These are phyloP conservation scores for Camellia oleifera DNA, from an alignment of 179 eudicot genomes.

Conservation along the genomic window DNA sequence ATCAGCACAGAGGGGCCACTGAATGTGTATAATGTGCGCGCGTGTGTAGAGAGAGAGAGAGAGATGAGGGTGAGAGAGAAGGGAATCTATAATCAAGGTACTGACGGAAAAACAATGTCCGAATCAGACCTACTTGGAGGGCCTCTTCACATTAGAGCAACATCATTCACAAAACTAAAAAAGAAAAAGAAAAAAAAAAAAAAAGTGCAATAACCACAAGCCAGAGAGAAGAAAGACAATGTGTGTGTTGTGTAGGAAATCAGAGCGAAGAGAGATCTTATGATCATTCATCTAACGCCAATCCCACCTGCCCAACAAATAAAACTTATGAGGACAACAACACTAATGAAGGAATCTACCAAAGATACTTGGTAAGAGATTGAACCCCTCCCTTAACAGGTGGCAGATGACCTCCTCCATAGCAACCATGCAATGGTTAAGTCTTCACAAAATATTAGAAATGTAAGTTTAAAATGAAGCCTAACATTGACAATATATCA, in stretches of 20 bases:
- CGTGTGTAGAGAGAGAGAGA: not conserved
- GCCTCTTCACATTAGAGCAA: not conserved
- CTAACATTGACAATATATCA: not conserved
- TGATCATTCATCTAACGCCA: not conserved
- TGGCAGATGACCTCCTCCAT: not conserved
- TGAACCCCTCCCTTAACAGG: not conserved
- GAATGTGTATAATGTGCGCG: not conserved
- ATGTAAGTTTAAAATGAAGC: not conserved
- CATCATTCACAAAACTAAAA: not conserved
- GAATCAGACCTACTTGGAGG: constrained; percentile 2
- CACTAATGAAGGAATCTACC: not conserved
- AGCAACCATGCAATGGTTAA: not conserved
- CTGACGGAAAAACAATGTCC: not conserved
- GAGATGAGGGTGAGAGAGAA: not conserved
- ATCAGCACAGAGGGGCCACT: constrained; percentile 1
- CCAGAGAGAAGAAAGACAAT: too few relatives aligned
- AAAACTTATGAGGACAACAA: not conserved
- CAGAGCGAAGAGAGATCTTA: too few relatives aligned
- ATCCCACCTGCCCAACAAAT: not conserved
- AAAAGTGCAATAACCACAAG: too few relatives aligned
- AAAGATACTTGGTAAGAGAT: not conserved
- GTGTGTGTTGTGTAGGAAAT: too few relatives aligned
- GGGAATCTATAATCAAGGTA: not conserved
- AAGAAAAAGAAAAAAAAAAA: too few relatives aligned
- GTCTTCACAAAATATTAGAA: not conserved